Evolutionary conservation across 441 rosid genomes (phyloP).

Genomic region (Hura crepitans): DNA sequence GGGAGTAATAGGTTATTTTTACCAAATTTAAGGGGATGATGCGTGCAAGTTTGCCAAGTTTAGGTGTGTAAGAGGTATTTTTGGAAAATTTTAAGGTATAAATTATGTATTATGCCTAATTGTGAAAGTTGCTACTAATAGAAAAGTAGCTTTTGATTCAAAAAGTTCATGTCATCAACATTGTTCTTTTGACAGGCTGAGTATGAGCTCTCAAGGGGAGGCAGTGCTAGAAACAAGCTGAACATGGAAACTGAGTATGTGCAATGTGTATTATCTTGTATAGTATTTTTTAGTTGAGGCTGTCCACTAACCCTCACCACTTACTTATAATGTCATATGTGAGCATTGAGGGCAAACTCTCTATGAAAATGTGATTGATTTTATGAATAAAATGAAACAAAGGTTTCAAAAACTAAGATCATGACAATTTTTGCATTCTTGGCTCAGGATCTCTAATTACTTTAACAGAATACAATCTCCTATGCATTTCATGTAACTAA

Average conservation of each 20-base stretch:
- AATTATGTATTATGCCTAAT: too few relatives aligned
- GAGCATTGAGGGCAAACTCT: not conserved
- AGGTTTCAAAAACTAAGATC: not conserved
- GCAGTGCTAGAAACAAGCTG: constrained; percentile 67
- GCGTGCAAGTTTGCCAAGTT: too few relatives aligned
- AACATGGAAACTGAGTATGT: constrained; percentile 75
- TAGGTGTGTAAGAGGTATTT: too few relatives aligned
- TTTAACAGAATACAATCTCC: not conserved
- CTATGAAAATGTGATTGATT: not conserved
- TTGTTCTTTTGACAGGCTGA: constrained; percentile 57
- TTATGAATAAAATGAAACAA: not conserved
- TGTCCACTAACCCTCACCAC: not conserved
- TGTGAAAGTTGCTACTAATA: not conserved
- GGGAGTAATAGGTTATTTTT: too few relatives aligned
- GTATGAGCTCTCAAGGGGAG: constrained; percentile 58
- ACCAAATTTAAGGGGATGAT: too few relatives aligned
- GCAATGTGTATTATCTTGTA: constrained; percentile 23
- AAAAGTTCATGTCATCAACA: constrained; percentile 9
- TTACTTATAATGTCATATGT: too few relatives aligned
- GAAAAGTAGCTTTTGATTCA: not conserved
- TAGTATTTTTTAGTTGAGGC: constrained; percentile 3
- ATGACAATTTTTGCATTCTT: not conserved
- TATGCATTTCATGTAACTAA: not conserved
- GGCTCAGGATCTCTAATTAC: not conserved
- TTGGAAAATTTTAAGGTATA: too few relatives aligned